Evolutionary conservation across 805 yeast genomes (phyloP).

Genomic region (Candida pseudofarinosa): DNA sequence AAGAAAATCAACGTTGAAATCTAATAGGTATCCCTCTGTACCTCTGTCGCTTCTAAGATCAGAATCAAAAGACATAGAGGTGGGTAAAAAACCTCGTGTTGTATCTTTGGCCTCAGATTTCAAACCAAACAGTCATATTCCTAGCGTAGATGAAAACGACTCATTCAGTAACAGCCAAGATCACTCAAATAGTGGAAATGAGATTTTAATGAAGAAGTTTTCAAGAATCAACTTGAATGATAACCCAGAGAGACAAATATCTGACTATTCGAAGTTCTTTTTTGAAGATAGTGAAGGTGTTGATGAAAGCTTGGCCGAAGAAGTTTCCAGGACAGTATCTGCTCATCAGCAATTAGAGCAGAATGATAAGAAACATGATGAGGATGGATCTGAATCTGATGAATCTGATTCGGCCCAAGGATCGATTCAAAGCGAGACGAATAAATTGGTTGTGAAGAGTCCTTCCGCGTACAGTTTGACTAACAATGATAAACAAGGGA

Average conservation of each 20-base stretch:
- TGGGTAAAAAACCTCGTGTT: slow-evolving; percentile 8
- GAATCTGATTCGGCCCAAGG: slow-evolving; percentile 19
- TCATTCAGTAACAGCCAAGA: neutral
- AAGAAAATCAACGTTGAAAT: slow-evolving; percentile 27
- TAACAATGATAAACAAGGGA: neutral
- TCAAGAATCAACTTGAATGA: slow-evolving; percentile 12
- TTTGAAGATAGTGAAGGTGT: slow-evolving; percentile 15
- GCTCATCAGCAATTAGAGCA: neutral
- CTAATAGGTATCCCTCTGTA: slow-evolving; percentile 34
- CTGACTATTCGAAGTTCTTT: slow-evolving; percentile 22
- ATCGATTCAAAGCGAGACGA: slow-evolving; percentile 28
- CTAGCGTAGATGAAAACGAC: slow-evolving; percentile 5
- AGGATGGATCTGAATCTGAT: slow-evolving; percentile 5
- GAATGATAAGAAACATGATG: neutral
- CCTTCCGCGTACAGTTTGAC: neutral
- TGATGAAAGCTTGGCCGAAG: slow-evolving; percentile 7
- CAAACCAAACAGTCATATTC: slow-evolving; percentile 10
- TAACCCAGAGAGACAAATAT: slow-evolving; percentile 17
- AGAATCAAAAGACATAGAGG: neutral
- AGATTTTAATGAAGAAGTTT: slow-evolving; percentile 6
- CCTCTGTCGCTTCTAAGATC: slow-evolving; percentile 18
- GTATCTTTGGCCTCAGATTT: slow-evolving; percentile 19
- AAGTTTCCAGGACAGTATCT: neutral
- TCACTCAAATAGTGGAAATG: neutral
- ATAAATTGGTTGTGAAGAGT: neutral